These are phyloP conservation scores for Tuber indicum DNA, from an alignment of 495 filamentous ascomycete species.

Conservation along the genomic window DNA sequence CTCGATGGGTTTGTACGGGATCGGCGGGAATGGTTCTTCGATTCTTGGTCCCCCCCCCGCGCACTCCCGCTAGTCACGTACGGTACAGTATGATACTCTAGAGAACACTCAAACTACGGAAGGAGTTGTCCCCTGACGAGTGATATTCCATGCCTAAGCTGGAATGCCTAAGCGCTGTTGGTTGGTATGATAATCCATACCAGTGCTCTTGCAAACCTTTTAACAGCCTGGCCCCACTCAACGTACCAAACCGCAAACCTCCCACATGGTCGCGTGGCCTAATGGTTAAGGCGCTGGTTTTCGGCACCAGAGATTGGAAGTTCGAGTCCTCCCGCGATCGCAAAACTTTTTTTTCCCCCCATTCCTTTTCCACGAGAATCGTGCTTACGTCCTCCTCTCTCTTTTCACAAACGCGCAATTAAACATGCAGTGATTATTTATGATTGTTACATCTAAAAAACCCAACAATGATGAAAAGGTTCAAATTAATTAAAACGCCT, in stretches of 20 bases:
- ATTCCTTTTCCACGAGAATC: not conserved
- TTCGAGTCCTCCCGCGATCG: conserved; percentile 48
- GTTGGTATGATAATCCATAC: too few species aligned
- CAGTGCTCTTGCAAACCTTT: not conserved
- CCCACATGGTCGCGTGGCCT: conserved; percentile 43
- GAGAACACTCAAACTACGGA: too few species aligned
- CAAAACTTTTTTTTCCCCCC: not conserved
- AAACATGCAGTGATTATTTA: not conserved
- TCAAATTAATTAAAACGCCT: not conserved
- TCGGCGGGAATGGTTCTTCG: too few species aligned
- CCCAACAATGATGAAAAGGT: not conserved
- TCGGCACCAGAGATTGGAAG: conserved; percentile 49
- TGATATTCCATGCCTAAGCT: too few species aligned
- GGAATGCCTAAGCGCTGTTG: too few species aligned
- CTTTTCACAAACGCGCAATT: not conserved
- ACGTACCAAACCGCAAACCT: not conserved
- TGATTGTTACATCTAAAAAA: not conserved
- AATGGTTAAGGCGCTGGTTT: conserved; percentile 52
- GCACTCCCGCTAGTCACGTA: too few species aligned
- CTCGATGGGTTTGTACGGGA: too few species aligned
- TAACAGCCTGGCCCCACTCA: not conserved
- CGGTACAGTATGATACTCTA: too few species aligned
- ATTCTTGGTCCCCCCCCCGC: too few species aligned
- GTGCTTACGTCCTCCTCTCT: not conserved
- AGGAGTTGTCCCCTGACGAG: too few species aligned